Percentiles rank a stretch among this genome's conserved stretches.
phyloP scores from a whole-genome alignment of 306 rosid species.

The Quercus rubra region DNA sequence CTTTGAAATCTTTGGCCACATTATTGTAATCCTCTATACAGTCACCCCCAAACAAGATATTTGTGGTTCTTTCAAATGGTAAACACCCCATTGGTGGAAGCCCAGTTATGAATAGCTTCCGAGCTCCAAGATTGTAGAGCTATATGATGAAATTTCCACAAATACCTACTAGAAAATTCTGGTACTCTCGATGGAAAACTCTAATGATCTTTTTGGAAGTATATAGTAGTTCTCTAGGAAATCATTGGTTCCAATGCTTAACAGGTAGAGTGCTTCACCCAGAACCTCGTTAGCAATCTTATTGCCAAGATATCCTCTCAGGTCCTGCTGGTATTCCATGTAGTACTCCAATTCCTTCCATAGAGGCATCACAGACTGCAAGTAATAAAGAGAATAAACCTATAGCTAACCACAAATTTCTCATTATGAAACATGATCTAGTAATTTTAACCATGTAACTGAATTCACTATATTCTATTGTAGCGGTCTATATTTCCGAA shows the following conservation, averaged over 20 bases:
- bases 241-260: slow-evolving; percentile 62
- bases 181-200: slow-evolving; percentile 47
- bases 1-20: slow-evolving; percentile 40
- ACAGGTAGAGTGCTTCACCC: slow-evolving; percentile 43
- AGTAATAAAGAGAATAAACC: background rate
- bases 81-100: slow-evolving; percentile 69
- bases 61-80: slow-evolving; percentile 52
- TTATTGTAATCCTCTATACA: slow-evolving; percentile 41
- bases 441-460: background rate
- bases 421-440: background rate
- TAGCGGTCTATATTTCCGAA: background rate
- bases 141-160: slow-evolving; percentile 33
- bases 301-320: slow-evolving; percentile 40
- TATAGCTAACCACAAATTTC: background rate
- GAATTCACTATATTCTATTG: background rate
- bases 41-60: slow-evolving; percentile 16
- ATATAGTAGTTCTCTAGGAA: slow-evolving; percentile 50
- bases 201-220: slow-evolving; percentile 28
- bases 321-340: slow-evolving; percentile 43
- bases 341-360: slow-evolving; percentile 60
- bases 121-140: slow-evolving; percentile 39
- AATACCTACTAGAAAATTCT: slow-evolving; percentile 31
- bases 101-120: slow-evolving; percentile 42
- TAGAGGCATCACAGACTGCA: slow-evolving; percentile 59
- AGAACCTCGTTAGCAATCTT: slow-evolving; percentile 36